Evolutionary conservation across 116 monocot genomes (phyloP).

Genomic region (Papilionanthe hybrid): DNA sequence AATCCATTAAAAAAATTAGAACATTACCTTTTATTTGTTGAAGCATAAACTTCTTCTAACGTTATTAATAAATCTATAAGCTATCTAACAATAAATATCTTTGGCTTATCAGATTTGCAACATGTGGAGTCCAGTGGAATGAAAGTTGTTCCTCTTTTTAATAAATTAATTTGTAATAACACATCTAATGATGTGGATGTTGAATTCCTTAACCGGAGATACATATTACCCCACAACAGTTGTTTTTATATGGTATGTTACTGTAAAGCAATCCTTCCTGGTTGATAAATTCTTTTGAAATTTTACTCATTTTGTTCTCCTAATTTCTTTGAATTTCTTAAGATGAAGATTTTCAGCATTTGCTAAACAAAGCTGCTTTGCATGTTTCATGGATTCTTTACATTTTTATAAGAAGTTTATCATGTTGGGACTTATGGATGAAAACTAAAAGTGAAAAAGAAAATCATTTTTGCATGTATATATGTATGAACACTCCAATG

Average conservation of each 20-base stretch:
- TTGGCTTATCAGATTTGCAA: constrained; percentile 27
- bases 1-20: background rate
- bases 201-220: constrained; percentile 46
- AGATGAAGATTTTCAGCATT: background rate
- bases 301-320: background rate
- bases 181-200: constrained; percentile 46
- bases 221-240: constrained; percentile 60
- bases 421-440: background rate
- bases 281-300: constrained; percentile 3
- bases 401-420: background rate
- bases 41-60: background rate
- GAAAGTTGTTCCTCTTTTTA: constrained; percentile 40
- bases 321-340: background rate
- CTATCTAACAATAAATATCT: constrained; percentile 1
- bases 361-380: background rate
- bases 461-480: background rate
- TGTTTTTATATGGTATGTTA: constrained; percentile 70
- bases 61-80: background rate
- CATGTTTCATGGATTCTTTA: background rate
- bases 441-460: background rate
- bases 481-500: background rate
- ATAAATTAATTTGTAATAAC: constrained; percentile 47
- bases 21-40: background rate
- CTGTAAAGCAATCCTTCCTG: background rate
- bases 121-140: constrained; percentile 9